Evolutionary conservation across 2,329 filamentous ascomycete genomes (phyloP).

Genomic region (Neophaeococcomyces mojaviensis): DNA sequence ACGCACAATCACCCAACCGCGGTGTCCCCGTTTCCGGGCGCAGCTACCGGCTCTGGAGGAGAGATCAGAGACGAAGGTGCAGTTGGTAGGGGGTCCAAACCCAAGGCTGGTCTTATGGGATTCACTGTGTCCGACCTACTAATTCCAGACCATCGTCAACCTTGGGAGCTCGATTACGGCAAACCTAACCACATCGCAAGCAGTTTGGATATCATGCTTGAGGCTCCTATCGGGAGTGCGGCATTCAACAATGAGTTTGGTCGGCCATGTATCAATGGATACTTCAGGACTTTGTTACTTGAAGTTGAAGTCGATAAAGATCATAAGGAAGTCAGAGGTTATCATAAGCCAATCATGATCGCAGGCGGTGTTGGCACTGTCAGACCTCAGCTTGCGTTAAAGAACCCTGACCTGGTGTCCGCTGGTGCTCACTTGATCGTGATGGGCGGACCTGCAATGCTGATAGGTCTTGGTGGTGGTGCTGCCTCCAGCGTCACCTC

Average conservation of each 20-base stretch:
- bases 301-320: slow-evolving; percentile 55
- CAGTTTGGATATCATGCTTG: slow-evolving; percentile 93
- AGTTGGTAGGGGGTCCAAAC: slow-evolving; percentile 83
- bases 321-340: slow-evolving; percentile 69
- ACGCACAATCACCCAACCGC: slow-evolving; percentile 97
- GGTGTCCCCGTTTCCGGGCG: slow-evolving; percentile 86
- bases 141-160: slow-evolving; percentile 72
- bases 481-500: slow-evolving; percentile 88
- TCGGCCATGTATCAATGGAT: slow-evolving; percentile 76
- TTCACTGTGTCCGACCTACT: slow-evolving; percentile 93
- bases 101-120: slow-evolving; percentile 83
- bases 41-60: slow-evolving; percentile 88
- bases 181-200: slow-evolving; percentile 88
- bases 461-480: slow-evolving; percentile 91
- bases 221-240: slow-evolving; percentile 89
- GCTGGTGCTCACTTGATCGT: slow-evolving; percentile 88
- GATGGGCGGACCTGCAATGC: slow-evolving; percentile 91
- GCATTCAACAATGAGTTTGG: slow-evolving; percentile 98
- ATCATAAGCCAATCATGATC: slow-evolving; percentile 98
- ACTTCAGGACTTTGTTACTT: slow-evolving; percentile 82
- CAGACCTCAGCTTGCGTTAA: slow-evolving; percentile 81
- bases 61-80: slow-evolving; percentile 94
- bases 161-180: slow-evolving; percentile 81
- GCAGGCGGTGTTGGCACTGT: slow-evolving; percentile 92
- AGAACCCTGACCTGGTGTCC: slow-evolving; percentile 69